These are phyloP conservation scores for Citrus mangshanensis DNA, from an alignment of 345 rosid species.

Conservation along the genomic window DNA sequence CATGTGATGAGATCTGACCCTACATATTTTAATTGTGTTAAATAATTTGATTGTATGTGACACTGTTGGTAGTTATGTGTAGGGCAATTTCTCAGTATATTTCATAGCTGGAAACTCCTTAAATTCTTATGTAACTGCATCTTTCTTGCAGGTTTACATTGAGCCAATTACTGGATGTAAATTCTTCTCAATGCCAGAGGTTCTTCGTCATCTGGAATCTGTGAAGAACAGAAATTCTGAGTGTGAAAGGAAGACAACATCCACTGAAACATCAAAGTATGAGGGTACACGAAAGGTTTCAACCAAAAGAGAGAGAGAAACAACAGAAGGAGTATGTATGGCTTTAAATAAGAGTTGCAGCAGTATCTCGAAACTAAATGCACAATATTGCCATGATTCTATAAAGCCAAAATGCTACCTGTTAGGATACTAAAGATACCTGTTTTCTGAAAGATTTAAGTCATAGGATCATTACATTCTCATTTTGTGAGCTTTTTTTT, in stretches of 20 bases:
- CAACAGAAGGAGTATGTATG: background rate
- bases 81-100: background rate
- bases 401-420: background rate
- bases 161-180: constrained; percentile 31
- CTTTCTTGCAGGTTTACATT: constrained; percentile 30
- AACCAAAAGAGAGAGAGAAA: background rate
- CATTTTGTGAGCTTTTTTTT: background rate
- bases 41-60: background rate
- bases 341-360: background rate
- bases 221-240: constrained; percentile 5
- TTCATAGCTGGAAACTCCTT: background rate
- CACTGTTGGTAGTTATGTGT: background rate
- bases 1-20: background rate
- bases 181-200: constrained; percentile 41
- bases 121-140: background rate
- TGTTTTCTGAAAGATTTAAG: background rate
- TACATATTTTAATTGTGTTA: background rate
- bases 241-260: constrained; percentile 12
- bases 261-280: background rate
- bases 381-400: background rate
- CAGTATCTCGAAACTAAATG: background rate
- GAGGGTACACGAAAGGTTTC: background rate
- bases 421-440: background rate
- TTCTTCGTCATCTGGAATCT: constrained; percentile 29
- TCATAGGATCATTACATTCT: background rate